A percentile compares a stretch with the other conserved stretches of the same genome.
Conservation (phyloP, 805 yeast genomes). For the Candida rishiriensis region DNA sequence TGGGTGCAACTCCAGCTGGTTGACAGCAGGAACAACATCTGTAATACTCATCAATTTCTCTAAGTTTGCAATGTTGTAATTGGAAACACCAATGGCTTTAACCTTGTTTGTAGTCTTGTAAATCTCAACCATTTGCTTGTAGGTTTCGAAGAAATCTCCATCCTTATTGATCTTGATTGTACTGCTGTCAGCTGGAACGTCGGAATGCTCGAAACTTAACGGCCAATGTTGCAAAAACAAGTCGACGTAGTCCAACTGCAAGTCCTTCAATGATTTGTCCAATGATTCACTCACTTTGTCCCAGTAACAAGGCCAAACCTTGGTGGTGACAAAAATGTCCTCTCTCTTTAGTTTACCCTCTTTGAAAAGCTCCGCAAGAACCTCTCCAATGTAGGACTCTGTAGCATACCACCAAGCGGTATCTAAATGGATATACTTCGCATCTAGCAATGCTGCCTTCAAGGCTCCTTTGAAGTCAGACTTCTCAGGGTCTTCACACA, state of each 20-base stretch:
- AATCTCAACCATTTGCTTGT: conserved; percentile 67
- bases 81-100: conserved; percentile 56
- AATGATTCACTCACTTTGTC: conserved; percentile 38
- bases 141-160: conserved; percentile 77
- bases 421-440: conserved; percentile 47
- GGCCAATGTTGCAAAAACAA: conserved; percentile 50
- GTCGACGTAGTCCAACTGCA: conserved; percentile 44
- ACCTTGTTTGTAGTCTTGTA: conserved; percentile 48
- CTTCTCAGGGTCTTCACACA: conserved; percentile 9
- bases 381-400: conserved; percentile 40
- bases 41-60: conserved; percentile 39
- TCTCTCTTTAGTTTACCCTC: conserved; percentile 45
- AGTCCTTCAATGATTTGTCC: conserved; percentile 35
- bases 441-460: conserved; percentile 29
- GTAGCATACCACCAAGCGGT: conserved; percentile 49
- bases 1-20: conserved; percentile 53
- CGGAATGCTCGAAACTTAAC: conserved; percentile 34
- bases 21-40: conserved; percentile 46
- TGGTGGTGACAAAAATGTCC: conserved; percentile 67
- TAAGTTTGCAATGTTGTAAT: conserved; percentile 38
- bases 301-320: conserved; percentile 52
- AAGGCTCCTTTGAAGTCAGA: conserved; percentile 17
- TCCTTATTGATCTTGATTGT: conserved; percentile 39
- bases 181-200: conserved; percentile 47
- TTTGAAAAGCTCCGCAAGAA: conserved; percentile 42